A percentile compares a stretch with the other conserved stretches of the same genome.
phyloP scores from a whole-genome alignment of 345 rosid genomes.

The Iberis pinnata region DNA sequence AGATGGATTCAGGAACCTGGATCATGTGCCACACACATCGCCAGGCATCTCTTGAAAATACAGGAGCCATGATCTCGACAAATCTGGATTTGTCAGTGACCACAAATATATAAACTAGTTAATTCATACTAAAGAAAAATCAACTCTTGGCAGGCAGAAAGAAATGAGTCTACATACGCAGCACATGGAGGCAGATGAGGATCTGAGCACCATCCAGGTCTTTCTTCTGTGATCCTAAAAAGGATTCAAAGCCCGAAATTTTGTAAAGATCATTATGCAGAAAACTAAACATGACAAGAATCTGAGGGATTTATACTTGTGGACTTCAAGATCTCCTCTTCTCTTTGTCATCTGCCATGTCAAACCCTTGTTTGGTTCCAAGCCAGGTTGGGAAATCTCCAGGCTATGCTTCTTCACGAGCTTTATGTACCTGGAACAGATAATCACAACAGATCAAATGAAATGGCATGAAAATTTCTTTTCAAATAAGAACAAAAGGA shows the following conservation, averaged over 20 bases:
- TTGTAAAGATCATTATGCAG: conserved; percentile 10
- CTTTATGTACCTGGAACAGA: conserved; percentile 54
- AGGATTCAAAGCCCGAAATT: conserved; percentile 9
- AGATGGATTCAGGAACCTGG: conserved; percentile 50
- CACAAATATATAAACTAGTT: neutral
- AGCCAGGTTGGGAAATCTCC: conserved; percentile 98
- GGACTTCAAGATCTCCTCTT: conserved; percentile 77
- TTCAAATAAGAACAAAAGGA: conserved; percentile 5
- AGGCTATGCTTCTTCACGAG: conserved; percentile 82
- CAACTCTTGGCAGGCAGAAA: conserved; percentile 4
- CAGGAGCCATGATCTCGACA: conserved; percentile 99
- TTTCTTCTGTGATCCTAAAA: conserved; percentile 68
- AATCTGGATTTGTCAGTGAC: conserved; percentile 43
- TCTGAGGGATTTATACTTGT: conserved; percentile 48
- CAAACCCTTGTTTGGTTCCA: conserved; percentile 73
- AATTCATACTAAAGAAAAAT: neutral
- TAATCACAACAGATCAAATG: conserved; percentile 10
- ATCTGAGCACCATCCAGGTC: conserved; percentile 81
- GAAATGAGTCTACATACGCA: conserved; percentile 48
- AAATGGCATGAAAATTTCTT: neutral
- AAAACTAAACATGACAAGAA: neutral
- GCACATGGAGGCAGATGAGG: conserved; percentile 97
- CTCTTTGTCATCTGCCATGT: conserved; percentile 98
- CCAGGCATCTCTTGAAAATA: conserved; percentile 90
- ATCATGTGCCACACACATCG: conserved; percentile 97